Conservation (phyloP, 2,329 filamentous ascomycete genomes). For the Beauveria varroae region DNA sequence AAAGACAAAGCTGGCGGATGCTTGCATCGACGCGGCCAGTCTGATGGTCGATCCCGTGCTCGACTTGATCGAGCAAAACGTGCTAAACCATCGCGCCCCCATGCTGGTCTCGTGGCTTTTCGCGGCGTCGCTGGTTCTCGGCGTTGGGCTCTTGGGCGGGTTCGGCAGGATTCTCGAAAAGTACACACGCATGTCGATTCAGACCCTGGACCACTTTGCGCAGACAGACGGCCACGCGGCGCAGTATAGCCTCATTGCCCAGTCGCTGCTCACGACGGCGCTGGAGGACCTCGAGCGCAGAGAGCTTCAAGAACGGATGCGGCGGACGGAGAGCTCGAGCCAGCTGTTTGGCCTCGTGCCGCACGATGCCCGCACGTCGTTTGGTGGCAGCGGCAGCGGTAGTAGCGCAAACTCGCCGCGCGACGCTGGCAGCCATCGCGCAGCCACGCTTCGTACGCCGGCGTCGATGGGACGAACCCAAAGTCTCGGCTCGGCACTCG, state of each 20-base stretch:
- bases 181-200: constrained; percentile 39
- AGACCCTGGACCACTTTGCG: constrained; percentile 41
- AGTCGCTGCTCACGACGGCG: constrained; percentile 39
- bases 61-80: constrained; percentile 34
- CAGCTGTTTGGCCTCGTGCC: constrained; percentile 45
- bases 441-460: not conserved
- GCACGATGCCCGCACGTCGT: constrained; percentile 10
- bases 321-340: constrained; percentile 42
- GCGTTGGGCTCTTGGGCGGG: constrained; percentile 41
- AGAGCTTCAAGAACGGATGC: constrained; percentile 38
- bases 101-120: constrained; percentile 48
- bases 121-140: constrained; percentile 43
- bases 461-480: not conserved
- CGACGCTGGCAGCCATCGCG: not conserved
- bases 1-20: constrained; percentile 44
- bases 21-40: constrained; percentile 47
- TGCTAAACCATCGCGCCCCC: constrained; percentile 38
- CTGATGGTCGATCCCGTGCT: constrained; percentile 44
- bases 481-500: not conserved
- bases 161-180: constrained; percentile 47
- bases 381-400: not conserved
- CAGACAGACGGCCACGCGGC: constrained; percentile 41
- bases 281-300: constrained; percentile 39
- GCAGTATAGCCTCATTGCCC: constrained; percentile 47
- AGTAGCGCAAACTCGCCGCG: constrained; percentile 2